phyloP scores from a whole-genome alignment of 805 yeast species.

The Lipomyces sp. region DNA sequence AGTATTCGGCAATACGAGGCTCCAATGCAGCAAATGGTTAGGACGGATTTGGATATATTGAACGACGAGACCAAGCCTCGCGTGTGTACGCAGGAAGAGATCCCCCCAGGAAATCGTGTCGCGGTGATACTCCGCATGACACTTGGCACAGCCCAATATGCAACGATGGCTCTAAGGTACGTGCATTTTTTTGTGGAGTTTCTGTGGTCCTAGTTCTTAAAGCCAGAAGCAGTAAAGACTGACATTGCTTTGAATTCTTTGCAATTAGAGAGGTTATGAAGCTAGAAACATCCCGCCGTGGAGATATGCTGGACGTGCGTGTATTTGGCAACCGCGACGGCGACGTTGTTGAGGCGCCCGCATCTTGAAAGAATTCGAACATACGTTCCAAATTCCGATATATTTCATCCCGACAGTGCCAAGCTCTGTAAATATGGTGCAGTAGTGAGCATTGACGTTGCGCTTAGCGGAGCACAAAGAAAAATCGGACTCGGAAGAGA shows the following conservation, averaged over 20 bases:
- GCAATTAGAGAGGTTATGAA: constrained; percentile 28
- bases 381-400: no score
- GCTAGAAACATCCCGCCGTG: constrained; percentile 27
- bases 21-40: constrained; percentile 66
- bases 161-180: constrained; percentile 96
- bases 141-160: constrained; percentile 84
- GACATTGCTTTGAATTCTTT: neutral
- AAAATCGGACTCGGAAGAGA: no score
- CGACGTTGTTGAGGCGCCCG: no score
- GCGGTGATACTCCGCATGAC: constrained; percentile 77
- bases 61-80: constrained; percentile 32
- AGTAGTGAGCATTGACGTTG: no score
- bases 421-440: no score
- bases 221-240: neutral
- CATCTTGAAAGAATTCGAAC: no score
- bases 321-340: constrained; percentile 15
- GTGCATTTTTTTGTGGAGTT: constrained; percentile 36
- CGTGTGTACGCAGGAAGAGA: constrained; percentile 8
- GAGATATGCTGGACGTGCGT: constrained; percentile 27
- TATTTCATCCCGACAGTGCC: no score
- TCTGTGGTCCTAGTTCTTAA: neutral
- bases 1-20: constrained; percentile 57
- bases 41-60: constrained; percentile 70
- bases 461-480: no score
- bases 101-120: constrained; percentile 44